A percentile compares a stretch with the other conserved stretches of the same genome.
Conservation (phyloP, 176 grass and related monocot species). For the Avena atlantica region DNA sequence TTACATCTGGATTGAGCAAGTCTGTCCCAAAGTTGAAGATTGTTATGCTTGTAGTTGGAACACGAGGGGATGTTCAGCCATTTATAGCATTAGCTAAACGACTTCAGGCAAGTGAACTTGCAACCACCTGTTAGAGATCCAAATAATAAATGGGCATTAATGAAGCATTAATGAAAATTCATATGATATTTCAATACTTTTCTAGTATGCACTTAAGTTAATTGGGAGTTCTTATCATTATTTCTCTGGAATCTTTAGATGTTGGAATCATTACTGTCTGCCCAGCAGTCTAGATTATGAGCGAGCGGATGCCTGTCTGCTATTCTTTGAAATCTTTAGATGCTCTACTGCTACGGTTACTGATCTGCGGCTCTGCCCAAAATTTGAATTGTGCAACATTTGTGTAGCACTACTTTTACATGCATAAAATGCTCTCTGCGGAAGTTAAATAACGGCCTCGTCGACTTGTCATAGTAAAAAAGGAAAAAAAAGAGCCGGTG, state of each 20-base stretch:
- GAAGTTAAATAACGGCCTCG: not conserved
- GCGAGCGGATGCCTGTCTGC: not conserved
- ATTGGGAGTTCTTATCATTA: constrained; percentile 2
- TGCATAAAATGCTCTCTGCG: not conserved
- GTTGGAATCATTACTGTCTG: not conserved
- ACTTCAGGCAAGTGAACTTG: constrained; percentile 76
- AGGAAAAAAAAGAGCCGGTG: not conserved
- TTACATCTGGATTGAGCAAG: constrained; percentile 59
- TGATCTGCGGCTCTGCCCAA: constrained; percentile 1
- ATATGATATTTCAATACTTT: constrained; percentile 2
- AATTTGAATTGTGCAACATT: not conserved
- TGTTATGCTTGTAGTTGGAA: constrained; percentile 97
- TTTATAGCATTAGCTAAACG: constrained; percentile 98
- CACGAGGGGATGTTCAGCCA: constrained; percentile 96
- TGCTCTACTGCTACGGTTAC: not conserved
- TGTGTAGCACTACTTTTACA: constrained; percentile 12
- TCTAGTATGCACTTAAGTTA: not conserved
- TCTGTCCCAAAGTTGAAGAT: constrained; percentile 94
- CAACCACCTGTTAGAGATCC: constrained; percentile 25
- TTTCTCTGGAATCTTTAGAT: constrained; percentile 26
- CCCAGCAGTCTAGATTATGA: constrained; percentile 11
- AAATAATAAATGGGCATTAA: not conserved
- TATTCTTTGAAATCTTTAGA: constrained; percentile 31
- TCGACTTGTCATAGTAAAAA: constrained; percentile 8
- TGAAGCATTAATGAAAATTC: constrained; percentile 13